Base-by-base conservation (phyloP, 306 rosid species). In the Ammopiptanthus mongolicus region DNA sequence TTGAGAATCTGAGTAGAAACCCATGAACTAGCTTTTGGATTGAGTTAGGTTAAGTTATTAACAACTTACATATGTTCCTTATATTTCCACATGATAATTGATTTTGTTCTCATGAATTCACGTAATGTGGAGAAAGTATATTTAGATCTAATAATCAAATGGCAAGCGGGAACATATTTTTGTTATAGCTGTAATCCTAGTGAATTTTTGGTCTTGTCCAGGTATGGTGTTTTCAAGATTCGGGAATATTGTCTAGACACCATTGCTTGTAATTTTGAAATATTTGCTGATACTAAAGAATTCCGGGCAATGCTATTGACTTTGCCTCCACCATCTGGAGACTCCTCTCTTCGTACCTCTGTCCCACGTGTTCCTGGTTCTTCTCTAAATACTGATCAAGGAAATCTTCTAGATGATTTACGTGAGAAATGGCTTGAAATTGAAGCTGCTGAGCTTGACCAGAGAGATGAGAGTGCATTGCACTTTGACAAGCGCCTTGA, bases 371-470 rank as follows among this genome's bases (percentile, higher is more conserved):
- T 90, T 50, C 97, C 98, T 2, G 98, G 98, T 67, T 96, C 98
- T 48, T 78, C 77, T 63, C 65, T 91, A 56, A 91, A 81, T 50
- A 5, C 85, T 0, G 90, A 90, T 76, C 98, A 90, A 74, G 88
- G 76, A 77, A 94, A 94, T 78, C 88, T 94, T 73, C 97, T 94
- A 5, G 98, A 94, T 52, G 98, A 94, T 83, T 73, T 94, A 64
- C 83, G 98, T 80, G 98, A 94, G 62, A 94, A 90, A 84, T 94
- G 98, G 98, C 98, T 91, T 63, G 97, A 90, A 86, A 91, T 89
- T 79, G 98, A 94, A 83, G 98, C 96, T 23, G 97, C 96, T 5
- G 98, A 91, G 83, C 97, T 94, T 66, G 97, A 94, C 76, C 6
- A 87, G 88, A 90, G 98, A 86, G 97, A 94, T 71, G 97, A 90